Evolutionary conservation across 1,139 yeast genomes (phyloP), one percentile per base, ranked within the genome.

Genomic region (Pichia inconspicua): DNA sequence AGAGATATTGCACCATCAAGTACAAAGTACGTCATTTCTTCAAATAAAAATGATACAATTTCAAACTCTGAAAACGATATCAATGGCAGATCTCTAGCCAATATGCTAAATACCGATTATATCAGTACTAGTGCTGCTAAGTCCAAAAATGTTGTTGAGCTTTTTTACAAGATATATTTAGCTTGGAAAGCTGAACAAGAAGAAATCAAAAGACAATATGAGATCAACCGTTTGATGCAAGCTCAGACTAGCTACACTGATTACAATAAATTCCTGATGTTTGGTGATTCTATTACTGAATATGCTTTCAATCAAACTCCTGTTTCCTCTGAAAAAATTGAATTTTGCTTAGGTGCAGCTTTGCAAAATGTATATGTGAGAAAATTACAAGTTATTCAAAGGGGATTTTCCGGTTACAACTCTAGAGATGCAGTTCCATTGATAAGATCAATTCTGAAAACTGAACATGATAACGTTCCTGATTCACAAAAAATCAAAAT

Each of bases 251-350:
- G 40, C n/a, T 50, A 51, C 25, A 48, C 49, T 1, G 54, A 60
- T 38, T 48, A 48, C 32, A 52, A 70, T 49, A 79, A 77, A 53
- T 71, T 82, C 50, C 58, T 83, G 6, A 65, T 82, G 50, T 80
- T 82, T 62, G 89, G 90, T 1, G 89, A 82, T 63, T 82, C 88
- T 3, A 77, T 82, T 53, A 82, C 87, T 1, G 79, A 82, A 58
- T 75, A 63, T 53, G 65, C 78, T 31, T 75, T 64, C 59, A 65
- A 66, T 40, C 71, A 62, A 41, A 50, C 45, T 15, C 60, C 61
- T 4, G 45, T 48, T 7, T 41, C 40, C 2, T 31, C 35, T 9
- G 30, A 17, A 6, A 35, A 30, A 7, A 9, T 48, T 6, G 73
- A 72, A 8, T 80, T 75, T 60, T 65, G 72, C 0, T 64, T 77